phyloP scores from a whole-genome alignment of 2,329 filamentous ascomycete genomes.

The Exophiala bonariae region DNA sequence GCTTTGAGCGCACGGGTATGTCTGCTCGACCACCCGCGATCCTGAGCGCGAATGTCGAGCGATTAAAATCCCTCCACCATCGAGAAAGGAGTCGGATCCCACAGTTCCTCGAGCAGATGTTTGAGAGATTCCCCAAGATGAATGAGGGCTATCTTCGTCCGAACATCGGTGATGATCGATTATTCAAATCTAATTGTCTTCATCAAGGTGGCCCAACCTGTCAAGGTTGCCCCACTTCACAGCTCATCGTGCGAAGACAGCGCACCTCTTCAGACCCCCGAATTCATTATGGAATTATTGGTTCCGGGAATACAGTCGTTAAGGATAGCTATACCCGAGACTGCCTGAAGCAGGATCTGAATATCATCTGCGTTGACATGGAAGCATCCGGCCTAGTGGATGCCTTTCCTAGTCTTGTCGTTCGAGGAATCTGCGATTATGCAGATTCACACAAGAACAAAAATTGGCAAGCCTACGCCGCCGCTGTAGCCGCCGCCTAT shows the following conservation, averaged over 20 bases:
- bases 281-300: conserved; percentile 14
- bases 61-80: conserved; percentile 10
- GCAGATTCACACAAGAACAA: conserved; percentile 16
- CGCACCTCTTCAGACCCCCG: not conserved
- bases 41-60: conserved; percentile 19
- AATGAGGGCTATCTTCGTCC: not conserved
- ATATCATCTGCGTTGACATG: conserved; percentile 16
- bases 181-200: not conserved
- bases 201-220: not conserved
- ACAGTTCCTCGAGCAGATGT: not conserved
- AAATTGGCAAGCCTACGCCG: conserved; percentile 11
- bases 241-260: conserved; percentile 5
- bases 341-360: not conserved
- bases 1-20: conserved; percentile 7
- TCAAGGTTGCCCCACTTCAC: not conserved
- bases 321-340: conserved; percentile 9
- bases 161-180: not conserved
- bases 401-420: conserved; percentile 9
- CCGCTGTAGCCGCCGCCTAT: conserved; percentile 11
- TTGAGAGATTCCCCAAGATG: conserved; percentile 7
- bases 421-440: conserved; percentile 17
- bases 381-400: conserved; percentile 25
- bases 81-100: not conserved
- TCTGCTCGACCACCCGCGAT: conserved; percentile 11
- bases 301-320: conserved; percentile 9